A percentile compares a stretch with the other conserved stretches of the same genome.
phyloP scores from a whole-genome alignment of 2,329 filamentous ascomycete genomes.

The Cladophialophora bantiana region DNA sequence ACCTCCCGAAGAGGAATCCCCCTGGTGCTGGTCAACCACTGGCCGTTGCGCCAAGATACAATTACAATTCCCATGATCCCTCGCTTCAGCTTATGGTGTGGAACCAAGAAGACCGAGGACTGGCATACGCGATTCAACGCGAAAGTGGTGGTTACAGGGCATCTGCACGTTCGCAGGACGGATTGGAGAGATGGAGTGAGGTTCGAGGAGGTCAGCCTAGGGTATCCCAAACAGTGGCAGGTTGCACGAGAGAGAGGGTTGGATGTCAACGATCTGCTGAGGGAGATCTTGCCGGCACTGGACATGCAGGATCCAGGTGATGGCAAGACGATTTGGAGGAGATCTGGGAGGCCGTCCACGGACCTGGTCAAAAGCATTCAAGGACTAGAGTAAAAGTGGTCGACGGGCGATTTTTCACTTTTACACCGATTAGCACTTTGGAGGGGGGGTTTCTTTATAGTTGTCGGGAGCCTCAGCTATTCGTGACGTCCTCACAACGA shows the following conservation, averaged over 20 bases:
- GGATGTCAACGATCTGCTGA: slow-evolving; percentile 37
- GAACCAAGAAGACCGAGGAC: slow-evolving; percentile 39
- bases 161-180: slow-evolving; percentile 40
- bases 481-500: background rate
- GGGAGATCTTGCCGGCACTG: slow-evolving; percentile 36
- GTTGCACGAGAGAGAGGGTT: slow-evolving; percentile 34
- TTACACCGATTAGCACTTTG: background rate
- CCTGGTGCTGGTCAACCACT: slow-evolving; percentile 40
- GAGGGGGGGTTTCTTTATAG: background rate
- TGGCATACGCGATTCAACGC: slow-evolving; percentile 40
- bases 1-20: slow-evolving; percentile 32
- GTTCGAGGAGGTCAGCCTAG: slow-evolving; percentile 41
- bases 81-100: slow-evolving; percentile 41
- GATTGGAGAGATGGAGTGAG: slow-evolving; percentile 40
- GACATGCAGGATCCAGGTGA: slow-evolving; percentile 34
- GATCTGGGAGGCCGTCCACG: slow-evolving; percentile 23
- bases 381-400: background rate
- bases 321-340: slow-evolving; percentile 33
- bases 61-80: slow-evolving; percentile 39
- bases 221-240: slow-evolving; percentile 41
- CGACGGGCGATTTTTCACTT: background rate
- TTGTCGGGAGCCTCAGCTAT: background rate
- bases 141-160: slow-evolving; percentile 40
- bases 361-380: background rate
- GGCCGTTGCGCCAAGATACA: slow-evolving; percentile 40